Evolutionary conservation across 148 eudicot genomes (phyloP).

Genomic region (Arctostaphylos glauca): DNA sequence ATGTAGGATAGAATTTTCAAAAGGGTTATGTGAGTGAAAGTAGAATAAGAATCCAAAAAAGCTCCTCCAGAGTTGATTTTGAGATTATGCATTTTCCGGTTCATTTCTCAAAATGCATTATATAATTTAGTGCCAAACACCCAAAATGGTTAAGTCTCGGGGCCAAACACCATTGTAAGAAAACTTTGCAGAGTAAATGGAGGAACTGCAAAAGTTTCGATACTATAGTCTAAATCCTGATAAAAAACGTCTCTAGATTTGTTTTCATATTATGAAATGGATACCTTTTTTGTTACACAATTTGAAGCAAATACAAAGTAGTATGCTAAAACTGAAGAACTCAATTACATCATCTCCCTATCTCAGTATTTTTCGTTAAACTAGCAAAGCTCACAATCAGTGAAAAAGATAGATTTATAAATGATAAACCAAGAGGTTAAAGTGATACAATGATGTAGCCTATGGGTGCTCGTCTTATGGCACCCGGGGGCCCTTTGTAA

Average conservation of each 20-base stretch:
- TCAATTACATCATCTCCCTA: not conserved
- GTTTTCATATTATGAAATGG: not conserved
- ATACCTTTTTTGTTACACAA: not conserved
- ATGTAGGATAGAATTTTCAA: too few relatives aligned
- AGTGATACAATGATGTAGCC: not conserved
- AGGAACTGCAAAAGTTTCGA: not conserved
- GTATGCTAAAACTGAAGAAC: not conserved
- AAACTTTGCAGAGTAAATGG: not conserved
- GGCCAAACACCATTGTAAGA: not conserved
- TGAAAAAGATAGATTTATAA: not conserved
- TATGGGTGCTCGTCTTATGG: not conserved
- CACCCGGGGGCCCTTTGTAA: not conserved
- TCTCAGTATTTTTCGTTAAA: not conserved
- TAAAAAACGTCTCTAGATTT: not conserved
- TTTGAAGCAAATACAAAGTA: not conserved
- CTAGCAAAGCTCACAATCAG: slow-evolving; percentile 7
- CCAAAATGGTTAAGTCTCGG: not conserved
- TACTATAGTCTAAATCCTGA: not conserved
- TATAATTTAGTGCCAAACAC: not conserved
- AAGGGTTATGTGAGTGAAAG: too few relatives aligned
- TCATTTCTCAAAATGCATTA: not conserved
- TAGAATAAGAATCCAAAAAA: too few relatives aligned
- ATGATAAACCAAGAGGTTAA: not conserved
- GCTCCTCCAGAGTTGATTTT: too few relatives aligned
- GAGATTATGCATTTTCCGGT: too few relatives aligned